Evolutionary conservation across 2,329 filamentous ascomycete species (phyloP).

Genomic region (Fusarium torreyae): DNA sequence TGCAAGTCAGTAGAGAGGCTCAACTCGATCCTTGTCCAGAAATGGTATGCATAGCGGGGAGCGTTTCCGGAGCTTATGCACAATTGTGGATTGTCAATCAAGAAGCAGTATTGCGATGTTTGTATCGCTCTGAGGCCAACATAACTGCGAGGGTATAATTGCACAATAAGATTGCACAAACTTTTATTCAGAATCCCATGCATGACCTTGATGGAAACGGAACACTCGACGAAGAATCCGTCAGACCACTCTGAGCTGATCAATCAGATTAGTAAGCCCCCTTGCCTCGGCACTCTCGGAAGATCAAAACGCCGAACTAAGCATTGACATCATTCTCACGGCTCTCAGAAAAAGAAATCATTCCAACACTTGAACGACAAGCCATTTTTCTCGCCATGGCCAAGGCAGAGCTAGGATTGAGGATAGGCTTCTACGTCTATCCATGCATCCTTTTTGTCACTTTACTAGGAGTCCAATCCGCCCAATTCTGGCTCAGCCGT

Average conservation of each 20-base stretch:
- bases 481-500: constrained; percentile 56
- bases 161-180: no score
- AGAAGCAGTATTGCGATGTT: no score
- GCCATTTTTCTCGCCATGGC: constrained; percentile 49
- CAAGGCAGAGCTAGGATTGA: constrained; percentile 54
- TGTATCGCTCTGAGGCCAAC: no score
- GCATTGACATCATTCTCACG: constrained; percentile 26
- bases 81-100: not conserved
- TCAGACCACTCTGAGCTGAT: constrained; percentile 10
- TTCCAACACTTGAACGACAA: not conserved
- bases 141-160: not conserved
- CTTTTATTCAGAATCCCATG: no score
- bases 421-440: constrained; percentile 60
- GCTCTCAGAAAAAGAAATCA: not conserved
- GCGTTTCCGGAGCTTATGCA: rapidly evolving
- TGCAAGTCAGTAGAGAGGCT: not conserved
- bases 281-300: not conserved
- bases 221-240: no score
- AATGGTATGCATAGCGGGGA: constrained; percentile 20
- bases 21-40: not conserved
- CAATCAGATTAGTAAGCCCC: constrained; percentile 23
- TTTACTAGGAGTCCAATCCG: constrained; percentile 55
- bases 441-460: constrained; percentile 57
- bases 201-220: no score
- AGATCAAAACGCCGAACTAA: constrained; percentile 24